These are phyloP conservation scores for Pyracantha coccinea DNA, from an alignment of 331 rosid species.

Conservation along the genomic window DNA sequence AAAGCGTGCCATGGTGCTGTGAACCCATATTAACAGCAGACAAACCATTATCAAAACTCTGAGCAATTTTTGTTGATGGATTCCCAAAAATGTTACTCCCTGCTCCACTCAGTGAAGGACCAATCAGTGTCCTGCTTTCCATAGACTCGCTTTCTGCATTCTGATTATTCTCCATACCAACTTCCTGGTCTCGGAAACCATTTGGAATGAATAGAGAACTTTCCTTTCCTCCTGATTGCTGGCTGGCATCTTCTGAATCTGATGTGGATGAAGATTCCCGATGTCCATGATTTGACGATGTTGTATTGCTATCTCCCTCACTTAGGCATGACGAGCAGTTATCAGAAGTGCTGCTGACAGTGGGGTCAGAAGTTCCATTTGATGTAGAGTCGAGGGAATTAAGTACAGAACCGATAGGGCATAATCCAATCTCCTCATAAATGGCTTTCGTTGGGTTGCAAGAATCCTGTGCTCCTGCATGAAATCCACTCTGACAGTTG, in stretches of 20 bases:
- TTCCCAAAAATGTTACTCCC: conserved; percentile 34
- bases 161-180: conserved; percentile 28
- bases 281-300: conserved; percentile 67
- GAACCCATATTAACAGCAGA: conserved; percentile 46
- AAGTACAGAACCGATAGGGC: conserved; percentile 13
- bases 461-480: conserved; percentile 33
- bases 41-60: conserved; percentile 36
- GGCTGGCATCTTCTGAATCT: conserved; percentile 87
- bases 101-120: conserved; percentile 27
- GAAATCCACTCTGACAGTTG: conserved; percentile 34
- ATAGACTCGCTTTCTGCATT: conserved; percentile 22
- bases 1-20: conserved; percentile 53
- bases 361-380: conserved; percentile 34
- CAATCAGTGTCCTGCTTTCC: conserved; percentile 22
- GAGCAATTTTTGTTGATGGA: conserved; percentile 20
- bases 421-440: conserved; percentile 33
- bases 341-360: conserved; percentile 49
- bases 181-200: conserved; percentile 39
- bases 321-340: conserved; percentile 76
- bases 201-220: conserved; percentile 33
- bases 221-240: conserved; percentile 64
- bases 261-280: conserved; percentile 81
- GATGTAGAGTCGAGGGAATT: conserved; percentile 14
- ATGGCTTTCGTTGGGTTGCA: conserved; percentile 31
- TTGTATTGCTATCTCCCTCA: conserved; percentile 79